Base-by-base conservation (phyloP, 2,329 filamentous ascomycete species). In the Cladosporium sp. region DNA sequence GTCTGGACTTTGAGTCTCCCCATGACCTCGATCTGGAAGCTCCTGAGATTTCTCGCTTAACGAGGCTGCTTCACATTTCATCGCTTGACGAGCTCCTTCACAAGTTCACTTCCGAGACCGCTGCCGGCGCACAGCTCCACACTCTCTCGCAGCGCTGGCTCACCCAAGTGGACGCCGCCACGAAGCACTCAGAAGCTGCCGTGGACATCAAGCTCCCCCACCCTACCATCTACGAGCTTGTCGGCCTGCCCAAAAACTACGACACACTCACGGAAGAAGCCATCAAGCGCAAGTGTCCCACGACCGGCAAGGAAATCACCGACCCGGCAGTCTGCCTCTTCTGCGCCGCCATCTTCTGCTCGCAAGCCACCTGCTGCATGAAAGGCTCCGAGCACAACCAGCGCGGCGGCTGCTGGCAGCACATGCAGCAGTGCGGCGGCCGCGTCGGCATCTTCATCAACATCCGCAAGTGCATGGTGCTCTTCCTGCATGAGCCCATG, bases 271-370 rank as follows among this genome's bases (percentile, higher is more conserved):
- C 97, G 66, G 94, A 97, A 74, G 93, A 96, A 78, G 92, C 92
- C 29, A 94, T 95, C 71, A 89, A 88, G 69, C 84, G 90, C 62
- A 88, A 86, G 59, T 99, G 95, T 74, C 93, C 93, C 0, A 96
- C 89, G 1, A 97, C 92, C 1, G 93, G 93, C 69, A 96, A 95
- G 76, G 94, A 97, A 71, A 81, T 99, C 60, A 90, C 89, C 2
- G 96, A 99, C 77, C 93, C 95, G 0, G 91, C 91, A 69, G 87
- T 99, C 44, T 99, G 95, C 75, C 85, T 99, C 46, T 92, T 97
- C 80, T 99, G 95, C 75, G 94, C 95, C 37, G 93, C 93, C n/a
- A 92, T 99, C 49, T 94, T 97, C 78, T 99, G 95, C 79, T 92
- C 91, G 11, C 95, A 99, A 81, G 92, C 91, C 55, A 90, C 93